Percentiles rank a stretch among this genome's conserved stretches.
phyloP scores from a whole-genome alignment of 2,329 filamentous ascomycete genomes.

The Pseudogymnoascus sp. region DNA sequence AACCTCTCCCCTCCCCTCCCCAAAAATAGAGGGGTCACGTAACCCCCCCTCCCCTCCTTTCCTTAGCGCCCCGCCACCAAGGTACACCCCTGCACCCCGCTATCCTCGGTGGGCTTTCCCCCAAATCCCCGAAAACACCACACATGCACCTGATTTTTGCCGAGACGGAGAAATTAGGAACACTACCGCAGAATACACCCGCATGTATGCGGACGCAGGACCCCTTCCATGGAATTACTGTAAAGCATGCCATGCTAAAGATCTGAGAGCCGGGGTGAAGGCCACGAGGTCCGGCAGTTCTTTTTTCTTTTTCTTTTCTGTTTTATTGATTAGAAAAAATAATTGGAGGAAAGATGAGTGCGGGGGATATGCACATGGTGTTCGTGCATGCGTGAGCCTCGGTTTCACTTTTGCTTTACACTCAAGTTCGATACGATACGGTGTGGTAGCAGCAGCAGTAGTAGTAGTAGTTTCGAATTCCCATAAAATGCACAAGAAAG shows the following conservation, averaged over 20 bases:
- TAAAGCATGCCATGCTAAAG: too few species aligned
- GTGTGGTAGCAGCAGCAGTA: too few species aligned
- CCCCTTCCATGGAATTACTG: too few species aligned
- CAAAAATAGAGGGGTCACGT: not conserved
- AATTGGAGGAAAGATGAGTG: too few species aligned
- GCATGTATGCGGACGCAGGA: too few species aligned
- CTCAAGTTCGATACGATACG: too few species aligned
- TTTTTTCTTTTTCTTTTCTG: too few species aligned
- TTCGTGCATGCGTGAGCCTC: too few species aligned
- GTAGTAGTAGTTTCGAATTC: not conserved
- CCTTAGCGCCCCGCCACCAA: not conserved
- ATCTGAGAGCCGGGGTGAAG: not conserved
- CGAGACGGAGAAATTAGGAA: conserved; percentile 5
- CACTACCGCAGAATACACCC: too few species aligned
- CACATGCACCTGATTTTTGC: not conserved
- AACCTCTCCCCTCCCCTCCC: not conserved
- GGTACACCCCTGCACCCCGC: not conserved
- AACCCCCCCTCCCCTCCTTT: not conserved
- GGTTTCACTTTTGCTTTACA: too few species aligned
- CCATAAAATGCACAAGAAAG: not conserved
- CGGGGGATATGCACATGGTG: too few species aligned
- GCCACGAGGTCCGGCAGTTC: not conserved
- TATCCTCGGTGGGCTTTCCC: not conserved
- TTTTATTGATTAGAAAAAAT: too few species aligned
- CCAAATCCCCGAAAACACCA: not conserved